phyloP scores from a whole-genome alignment of 768 basidiomycete genomes.

The Tulasnella sp. region DNA sequence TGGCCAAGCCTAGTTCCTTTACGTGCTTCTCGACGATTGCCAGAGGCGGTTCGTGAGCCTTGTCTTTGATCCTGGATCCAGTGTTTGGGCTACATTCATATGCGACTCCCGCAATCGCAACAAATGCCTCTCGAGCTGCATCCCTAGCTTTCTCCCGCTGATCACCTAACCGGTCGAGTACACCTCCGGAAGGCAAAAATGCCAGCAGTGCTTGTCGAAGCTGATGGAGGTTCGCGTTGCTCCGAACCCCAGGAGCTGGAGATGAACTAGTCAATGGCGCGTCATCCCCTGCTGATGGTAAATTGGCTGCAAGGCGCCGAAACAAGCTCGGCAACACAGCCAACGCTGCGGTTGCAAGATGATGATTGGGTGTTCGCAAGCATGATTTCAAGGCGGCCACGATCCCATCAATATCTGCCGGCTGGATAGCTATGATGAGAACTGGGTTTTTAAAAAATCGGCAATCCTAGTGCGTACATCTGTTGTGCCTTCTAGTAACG shows the following conservation, averaged over 20 bases:
- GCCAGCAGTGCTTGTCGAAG: conserved; percentile 58
- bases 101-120: conserved; percentile 59
- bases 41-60: conserved; percentile 58
- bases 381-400: conserved; percentile 59
- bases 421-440: conserved; percentile 33
- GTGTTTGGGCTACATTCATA: conserved; percentile 42
- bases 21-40: conserved; percentile 59
- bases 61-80: conserved; percentile 34
- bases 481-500: conserved; percentile 55
- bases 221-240: conserved; percentile 24
- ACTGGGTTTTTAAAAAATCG: not conserved
- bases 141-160: conserved; percentile 54
- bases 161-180: conserved; percentile 78
- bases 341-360: conserved; percentile 67
- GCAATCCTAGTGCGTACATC: conserved; percentile 39
- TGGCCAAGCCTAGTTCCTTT: conserved; percentile 58
- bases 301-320: conserved; percentile 36
- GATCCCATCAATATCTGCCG: conserved; percentile 60
- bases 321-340: conserved; percentile 55
- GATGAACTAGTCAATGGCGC: not conserved
- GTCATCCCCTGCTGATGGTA: conserved; percentile 33
- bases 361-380: conserved; percentile 70
- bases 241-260: conserved; percentile 34
- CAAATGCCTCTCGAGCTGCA: conserved; percentile 66
- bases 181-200: conserved; percentile 63